Conservation (phyloP, 306 rosid species). For the Purshia tridentata region DNA sequence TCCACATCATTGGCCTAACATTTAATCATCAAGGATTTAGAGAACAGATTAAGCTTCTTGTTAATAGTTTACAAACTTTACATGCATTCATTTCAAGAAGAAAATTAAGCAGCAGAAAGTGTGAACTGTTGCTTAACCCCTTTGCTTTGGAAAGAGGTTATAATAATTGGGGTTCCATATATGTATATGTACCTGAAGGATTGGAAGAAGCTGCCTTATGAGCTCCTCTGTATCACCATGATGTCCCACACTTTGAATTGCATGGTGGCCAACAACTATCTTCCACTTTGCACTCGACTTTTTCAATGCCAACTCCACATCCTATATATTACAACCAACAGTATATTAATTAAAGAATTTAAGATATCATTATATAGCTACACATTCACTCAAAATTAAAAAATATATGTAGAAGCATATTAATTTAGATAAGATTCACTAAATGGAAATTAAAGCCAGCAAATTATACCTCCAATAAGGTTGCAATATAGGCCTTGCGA, state of each 20-base stretch:
- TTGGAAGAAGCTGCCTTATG: conserved; percentile 61
- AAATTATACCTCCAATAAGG: conserved; percentile 54
- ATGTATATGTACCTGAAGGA: conserved; percentile 51
- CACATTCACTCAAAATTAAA: too few relatives aligned
- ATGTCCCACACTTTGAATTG: conserved; percentile 62
- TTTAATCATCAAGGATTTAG: background rate
- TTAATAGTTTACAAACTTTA: background rate
- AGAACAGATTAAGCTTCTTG: background rate
- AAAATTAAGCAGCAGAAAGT: too few relatives aligned
- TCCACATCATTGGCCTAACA: conserved; percentile 68
- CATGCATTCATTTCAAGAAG: too few relatives aligned
- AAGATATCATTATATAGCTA: too few relatives aligned
- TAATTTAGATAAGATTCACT: background rate
- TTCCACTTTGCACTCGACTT: conserved; percentile 76
- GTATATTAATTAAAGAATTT: too few relatives aligned
- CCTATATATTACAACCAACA: conserved; percentile 19
- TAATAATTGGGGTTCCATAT: background rate
- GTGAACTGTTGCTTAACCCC: too few relatives aligned
- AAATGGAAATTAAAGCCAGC: background rate
- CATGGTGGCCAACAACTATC: conserved; percentile 84
- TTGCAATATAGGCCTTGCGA: conserved; percentile 45
- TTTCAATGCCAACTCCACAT: conserved; percentile 33
- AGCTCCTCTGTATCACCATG: conserved; percentile 78
- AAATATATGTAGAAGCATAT: too few relatives aligned
- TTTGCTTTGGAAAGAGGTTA: background rate